Conservation (phyloP, 176 grass and related monocot species). For the barley (Hordeum vulgare) region DNA sequence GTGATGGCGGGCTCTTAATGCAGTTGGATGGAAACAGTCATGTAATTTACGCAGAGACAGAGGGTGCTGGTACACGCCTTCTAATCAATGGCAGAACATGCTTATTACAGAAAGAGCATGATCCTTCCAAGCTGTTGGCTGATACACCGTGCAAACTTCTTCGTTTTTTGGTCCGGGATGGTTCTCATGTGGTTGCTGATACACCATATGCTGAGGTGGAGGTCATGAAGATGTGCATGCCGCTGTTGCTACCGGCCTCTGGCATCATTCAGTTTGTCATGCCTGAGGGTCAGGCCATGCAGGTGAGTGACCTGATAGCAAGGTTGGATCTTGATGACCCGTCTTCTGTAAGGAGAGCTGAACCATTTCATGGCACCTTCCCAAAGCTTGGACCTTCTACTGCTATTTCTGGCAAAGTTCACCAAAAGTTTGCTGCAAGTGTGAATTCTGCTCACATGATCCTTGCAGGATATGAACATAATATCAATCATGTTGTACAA, state of each 20-base stretch:
- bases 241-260: slow-evolving; percentile 82
- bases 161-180: slow-evolving; percentile 86
- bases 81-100: slow-evolving; percentile 99
- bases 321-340: slow-evolving; percentile 90
- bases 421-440: slow-evolving; percentile 81
- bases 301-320: slow-evolving; percentile 91
- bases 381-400: slow-evolving; percentile 84
- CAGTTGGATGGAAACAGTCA: slow-evolving; percentile 99
- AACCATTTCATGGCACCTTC: slow-evolving; percentile 86
- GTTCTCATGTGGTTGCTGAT: slow-evolving; percentile 86
- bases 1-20: slow-evolving; percentile 97
- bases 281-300: slow-evolving; percentile 97
- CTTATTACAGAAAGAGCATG: slow-evolving; percentile 95
- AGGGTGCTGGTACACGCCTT: slow-evolving; percentile 97
- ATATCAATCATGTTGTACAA: slow-evolving; percentile 73
- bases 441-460: slow-evolving; percentile 87
- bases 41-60: slow-evolving; percentile 95
- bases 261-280: slow-evolving; percentile 84
- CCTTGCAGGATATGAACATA: slow-evolving; percentile 97
- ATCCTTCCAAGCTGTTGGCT: slow-evolving; percentile 93
- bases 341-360: slow-evolving; percentile 91
- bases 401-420: slow-evolving; percentile 90
- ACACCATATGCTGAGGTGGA: slow-evolving; percentile 94
- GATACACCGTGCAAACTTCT: slow-evolving; percentile 98
- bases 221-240: slow-evolving; percentile 99